phyloP scores from a whole-genome alignment of 768 basidiomycete genomes.

The Russula virescens region DNA sequence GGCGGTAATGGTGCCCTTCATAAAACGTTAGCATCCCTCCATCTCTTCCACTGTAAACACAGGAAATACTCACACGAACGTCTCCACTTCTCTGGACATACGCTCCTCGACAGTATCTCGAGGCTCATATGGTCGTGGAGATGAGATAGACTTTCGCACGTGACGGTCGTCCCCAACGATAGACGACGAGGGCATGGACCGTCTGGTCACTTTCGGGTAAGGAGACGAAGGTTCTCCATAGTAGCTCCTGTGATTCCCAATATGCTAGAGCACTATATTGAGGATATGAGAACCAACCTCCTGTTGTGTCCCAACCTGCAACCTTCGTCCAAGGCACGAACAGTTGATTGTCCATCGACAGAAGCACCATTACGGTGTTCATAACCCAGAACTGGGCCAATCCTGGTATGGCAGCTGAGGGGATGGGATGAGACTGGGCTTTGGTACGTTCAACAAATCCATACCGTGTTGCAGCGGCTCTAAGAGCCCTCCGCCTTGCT shows the following conservation, averaged over 20 bases:
- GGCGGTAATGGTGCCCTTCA: background rate
- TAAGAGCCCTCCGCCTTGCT: slow-evolving; percentile 18
- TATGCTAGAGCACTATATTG: background rate
- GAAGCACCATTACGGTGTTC: background rate
- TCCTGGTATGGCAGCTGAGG: background rate
- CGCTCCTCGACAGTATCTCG: slow-evolving; percentile 12
- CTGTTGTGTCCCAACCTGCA: background rate
- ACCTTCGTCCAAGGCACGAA: background rate
- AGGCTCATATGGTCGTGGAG: background rate
- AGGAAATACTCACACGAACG: slow-evolving; percentile 2
- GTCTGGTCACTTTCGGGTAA: slow-evolving; percentile 2
- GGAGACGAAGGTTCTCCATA: background rate
- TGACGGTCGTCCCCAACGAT: background rate
- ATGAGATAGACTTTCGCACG: background rate
- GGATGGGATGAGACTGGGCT: background rate
- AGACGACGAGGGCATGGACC: background rate
- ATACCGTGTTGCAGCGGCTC: slow-evolving; percentile 15
- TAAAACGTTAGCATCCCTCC: background rate
- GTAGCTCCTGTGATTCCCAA: background rate
- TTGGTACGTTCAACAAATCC: background rate
- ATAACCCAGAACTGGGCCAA: background rate
- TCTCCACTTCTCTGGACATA: slow-evolving; percentile 14
- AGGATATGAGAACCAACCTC: slow-evolving; percentile 4
- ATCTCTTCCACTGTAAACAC: background rate
- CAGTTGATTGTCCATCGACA: background rate